Evolutionary conservation across 2,329 filamentous ascomycete species (phyloP).

Genomic region (Colletotrichum brevisporum): DNA sequence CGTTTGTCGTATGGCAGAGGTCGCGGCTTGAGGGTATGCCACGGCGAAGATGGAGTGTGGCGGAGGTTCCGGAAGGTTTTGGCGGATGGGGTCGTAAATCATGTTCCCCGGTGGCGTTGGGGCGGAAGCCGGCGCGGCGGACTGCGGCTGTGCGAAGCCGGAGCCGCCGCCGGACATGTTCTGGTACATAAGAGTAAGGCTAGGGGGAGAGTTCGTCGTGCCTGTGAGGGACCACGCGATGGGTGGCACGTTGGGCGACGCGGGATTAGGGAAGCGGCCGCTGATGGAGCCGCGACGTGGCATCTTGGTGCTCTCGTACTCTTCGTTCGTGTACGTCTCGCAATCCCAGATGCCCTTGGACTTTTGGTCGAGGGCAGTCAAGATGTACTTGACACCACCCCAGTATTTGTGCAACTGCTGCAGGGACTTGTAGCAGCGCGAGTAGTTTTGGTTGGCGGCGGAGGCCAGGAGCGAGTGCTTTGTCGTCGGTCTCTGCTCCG

Average conservation of each 20-base stretch:
- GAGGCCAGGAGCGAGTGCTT: constrained; percentile 85
- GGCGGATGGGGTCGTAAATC: constrained; percentile 72
- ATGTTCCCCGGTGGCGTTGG: constrained; percentile 70
- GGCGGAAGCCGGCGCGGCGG: constrained; percentile 49
- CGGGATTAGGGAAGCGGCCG: constrained; percentile 58
- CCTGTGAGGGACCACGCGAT: constrained; percentile 92
- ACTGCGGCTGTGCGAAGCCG: constrained; percentile 20
- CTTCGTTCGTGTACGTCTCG: constrained; percentile 77
- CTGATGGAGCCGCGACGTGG: constrained; percentile 57
- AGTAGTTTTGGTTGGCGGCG: constrained; percentile 88
- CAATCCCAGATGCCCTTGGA: constrained; percentile 88
- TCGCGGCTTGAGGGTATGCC: constrained; percentile 63
- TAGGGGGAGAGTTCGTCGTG: constrained; percentile 88
- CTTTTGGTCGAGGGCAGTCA: constrained; percentile 89
- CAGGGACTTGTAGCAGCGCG: constrained; percentile 86
- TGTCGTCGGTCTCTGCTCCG: constrained; percentile 58
- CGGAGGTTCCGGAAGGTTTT: constrained; percentile 63
- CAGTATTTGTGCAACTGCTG: constrained; percentile 87
- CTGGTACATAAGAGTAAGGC: constrained; percentile 85
- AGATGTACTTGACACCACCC: constrained; percentile 88
- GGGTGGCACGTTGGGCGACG: constrained; percentile 65
- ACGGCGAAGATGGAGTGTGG: constrained; percentile 62
- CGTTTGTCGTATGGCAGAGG: constrained; percentile 63
- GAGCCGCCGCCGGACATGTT: constrained; percentile 57
- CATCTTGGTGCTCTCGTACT: constrained; percentile 79